These are phyloP conservation scores for Cercospora sojina DNA, from an alignment of 2,329 filamentous ascomycete species.

Conservation along the genomic window DNA sequence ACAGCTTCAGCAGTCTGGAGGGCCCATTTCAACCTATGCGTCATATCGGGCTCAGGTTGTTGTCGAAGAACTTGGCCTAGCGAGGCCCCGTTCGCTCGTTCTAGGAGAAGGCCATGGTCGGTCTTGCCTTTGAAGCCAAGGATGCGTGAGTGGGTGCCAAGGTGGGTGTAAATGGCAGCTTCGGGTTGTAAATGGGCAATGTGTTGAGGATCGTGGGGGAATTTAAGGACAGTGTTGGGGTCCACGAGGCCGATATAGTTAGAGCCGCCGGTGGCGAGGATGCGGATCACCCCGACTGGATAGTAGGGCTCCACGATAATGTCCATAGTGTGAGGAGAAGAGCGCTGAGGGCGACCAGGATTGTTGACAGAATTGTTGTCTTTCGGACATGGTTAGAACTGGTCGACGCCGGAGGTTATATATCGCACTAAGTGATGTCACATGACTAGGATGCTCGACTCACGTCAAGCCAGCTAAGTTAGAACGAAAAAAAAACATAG, in stretches of 20 bases:
- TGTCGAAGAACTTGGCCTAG: background rate
- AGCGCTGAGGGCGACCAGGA: too few relatives aligned
- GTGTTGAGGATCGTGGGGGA: background rate
- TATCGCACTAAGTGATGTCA: too few relatives aligned
- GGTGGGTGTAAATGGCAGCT: background rate
- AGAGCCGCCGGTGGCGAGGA: background rate
- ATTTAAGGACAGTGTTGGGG: constrained; percentile 7
- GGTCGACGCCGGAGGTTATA: too few relatives aligned
- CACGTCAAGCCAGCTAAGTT: too few relatives aligned
- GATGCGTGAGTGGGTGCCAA: background rate
- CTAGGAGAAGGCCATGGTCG: background rate
- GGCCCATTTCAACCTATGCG: background rate
- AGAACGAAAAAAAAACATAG: too few relatives aligned
- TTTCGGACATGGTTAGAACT: too few relatives aligned
- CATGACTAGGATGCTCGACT: too few relatives aligned
- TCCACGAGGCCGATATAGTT: constrained; percentile 4
- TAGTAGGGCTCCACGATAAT: constrained; percentile 3
- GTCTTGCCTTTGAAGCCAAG: background rate
- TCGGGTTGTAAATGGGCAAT: background rate
- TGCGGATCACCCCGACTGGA: background rate
- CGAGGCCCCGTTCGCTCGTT: background rate
- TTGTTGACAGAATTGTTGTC: too few relatives aligned
- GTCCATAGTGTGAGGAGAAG: too few relatives aligned
- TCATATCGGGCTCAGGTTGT: background rate
- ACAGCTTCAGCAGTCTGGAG: background rate